Evolutionary conservation across 495 filamentous ascomycete genomes (phyloP), one percentile per base, ranked within the genome.

Genomic region (Parmelia sp.): DNA sequence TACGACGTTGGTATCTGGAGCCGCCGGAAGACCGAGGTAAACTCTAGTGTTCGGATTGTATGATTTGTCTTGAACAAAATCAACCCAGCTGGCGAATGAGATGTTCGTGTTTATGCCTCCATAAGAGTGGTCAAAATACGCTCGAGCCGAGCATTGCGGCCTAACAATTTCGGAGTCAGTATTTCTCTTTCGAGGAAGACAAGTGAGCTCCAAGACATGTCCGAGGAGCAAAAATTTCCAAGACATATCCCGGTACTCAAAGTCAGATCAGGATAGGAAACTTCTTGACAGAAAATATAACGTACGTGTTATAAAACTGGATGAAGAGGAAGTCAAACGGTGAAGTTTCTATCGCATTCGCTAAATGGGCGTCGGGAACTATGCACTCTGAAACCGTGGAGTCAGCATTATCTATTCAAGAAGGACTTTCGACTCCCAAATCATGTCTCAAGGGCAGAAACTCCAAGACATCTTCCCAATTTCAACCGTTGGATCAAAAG

Each of bases 251-350:
- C n/a, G n/a, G n/a, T n/a, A n/a, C n/a, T n/a, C n/a, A n/a, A n/a
- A n/a, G n/a, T n/a, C n/a, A n/a, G n/a, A n/a, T n/a, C n/a, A n/a
- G n/a, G n/a, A n/a, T n/a, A n/a, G n/a, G n/a, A n/a, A n/a, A n/a
- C n/a, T n/a, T n/a, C n/a, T n/a, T n/a, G n/a, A n/a, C n/a, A n/a
- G n/a, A n/a, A n/a, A n/a, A n/a, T n/a, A n/a, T n/a, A n/a, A n/a
- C n/a, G n/a, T n/a, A n/a, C 14, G 70, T 61, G 81, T 90, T 87
- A 77, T 89, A 90, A 79, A 90, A 90, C 72, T 90, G 87, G 23
- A 89, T 80, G 70, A 80, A 87, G 40, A 90, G 75, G 57, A 85
- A 88, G 68, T 90, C 88, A 57, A 88, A 82, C 14, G 71, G 68
- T 14, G 74, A 72, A 3, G 75, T 78, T 63, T 82, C 70, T 44